These are phyloP conservation scores for Trypanosoma theileri DNA, from an alignment of 208 protist species.

Conservation along the genomic window DNA sequence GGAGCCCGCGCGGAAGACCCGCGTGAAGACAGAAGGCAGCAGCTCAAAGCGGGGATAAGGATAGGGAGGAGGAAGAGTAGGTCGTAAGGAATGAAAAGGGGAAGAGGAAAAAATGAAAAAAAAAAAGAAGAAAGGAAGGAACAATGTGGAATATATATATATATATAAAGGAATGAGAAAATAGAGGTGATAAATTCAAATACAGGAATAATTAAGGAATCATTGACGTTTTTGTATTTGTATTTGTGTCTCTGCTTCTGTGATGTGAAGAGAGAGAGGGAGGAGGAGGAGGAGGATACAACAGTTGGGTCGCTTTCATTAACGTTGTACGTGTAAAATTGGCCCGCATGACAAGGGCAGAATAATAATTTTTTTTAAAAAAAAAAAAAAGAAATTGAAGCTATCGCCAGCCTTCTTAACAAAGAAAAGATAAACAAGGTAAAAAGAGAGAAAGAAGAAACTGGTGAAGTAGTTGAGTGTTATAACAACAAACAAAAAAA, in stretches of 20 bases:
- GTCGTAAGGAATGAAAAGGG: conserved; percentile 1
- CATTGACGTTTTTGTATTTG: conserved; percentile 2
- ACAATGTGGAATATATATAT: background rate
- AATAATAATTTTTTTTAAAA: too few species aligned
- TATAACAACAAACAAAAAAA: too few species aligned
- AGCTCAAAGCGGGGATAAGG: background rate
- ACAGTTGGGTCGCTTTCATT: background rate
- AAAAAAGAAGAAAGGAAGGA: background rate
- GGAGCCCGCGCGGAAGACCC: background rate
- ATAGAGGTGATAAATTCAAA: background rate
- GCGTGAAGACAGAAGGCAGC: conserved; percentile 17
- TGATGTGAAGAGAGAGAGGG: background rate
- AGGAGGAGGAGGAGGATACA: too few species aligned
- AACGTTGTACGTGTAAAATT: background rate
- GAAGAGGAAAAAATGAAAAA: conserved; percentile 4
- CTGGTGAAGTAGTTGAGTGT: too few species aligned
- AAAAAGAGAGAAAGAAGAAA: too few species aligned
- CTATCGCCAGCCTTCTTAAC: too few species aligned
- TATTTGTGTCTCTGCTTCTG: conserved; percentile 2
- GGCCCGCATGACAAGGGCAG: too few species aligned
- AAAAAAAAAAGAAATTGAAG: too few species aligned
- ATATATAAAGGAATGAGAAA: conserved; percentile 11
- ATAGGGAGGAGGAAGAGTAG: background rate
- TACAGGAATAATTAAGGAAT: background rate
- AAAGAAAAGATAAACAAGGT: too few species aligned